Percentiles rank a stretch among this genome's conserved stretches.
Conservation (phyloP, 352 stramenopile species). For the Phytopythium litorale region DNA sequence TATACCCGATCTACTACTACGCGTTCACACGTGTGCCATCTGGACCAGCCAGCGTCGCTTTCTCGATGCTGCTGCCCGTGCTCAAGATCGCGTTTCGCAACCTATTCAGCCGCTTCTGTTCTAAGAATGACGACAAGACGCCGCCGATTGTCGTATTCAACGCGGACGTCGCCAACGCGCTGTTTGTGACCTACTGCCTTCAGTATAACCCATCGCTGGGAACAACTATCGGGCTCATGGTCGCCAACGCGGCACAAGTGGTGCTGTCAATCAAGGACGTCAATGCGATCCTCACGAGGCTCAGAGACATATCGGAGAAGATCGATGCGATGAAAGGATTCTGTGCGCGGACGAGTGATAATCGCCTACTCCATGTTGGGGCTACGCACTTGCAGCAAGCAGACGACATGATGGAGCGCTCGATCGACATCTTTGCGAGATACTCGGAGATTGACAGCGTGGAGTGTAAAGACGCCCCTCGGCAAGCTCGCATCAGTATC, state of each 20-base stretch:
- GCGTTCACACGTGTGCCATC: conserved; percentile 1
- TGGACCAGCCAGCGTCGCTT: neutral
- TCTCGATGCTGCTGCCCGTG: neutral
- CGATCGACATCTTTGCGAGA: neutral
- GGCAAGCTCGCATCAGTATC: neutral
- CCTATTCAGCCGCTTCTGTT: conserved; percentile 8
- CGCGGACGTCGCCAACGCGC: conserved; percentile 19
- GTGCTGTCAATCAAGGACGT: neutral
- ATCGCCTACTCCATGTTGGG: neutral
- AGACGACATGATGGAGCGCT: conserved; percentile 1
- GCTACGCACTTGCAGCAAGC: neutral
- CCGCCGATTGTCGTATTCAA: conserved; percentile 27
- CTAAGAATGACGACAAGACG: conserved; percentile 7
- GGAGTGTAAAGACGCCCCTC: neutral
- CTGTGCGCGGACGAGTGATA: neutral
- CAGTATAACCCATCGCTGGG: conserved; percentile 15
- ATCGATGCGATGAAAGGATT: neutral
- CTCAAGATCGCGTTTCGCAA: conserved; percentile 1
- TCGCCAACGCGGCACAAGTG: conserved; percentile 20
- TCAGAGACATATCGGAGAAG: neutral
- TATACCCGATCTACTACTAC: conserved; percentile 16
- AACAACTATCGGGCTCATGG: conserved; percentile 19
- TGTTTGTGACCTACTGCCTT: conserved; percentile 27
- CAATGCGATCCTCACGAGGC: neutral
- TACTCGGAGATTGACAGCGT: neutral